Base-by-base conservation (phyloP, 1,284 basidiomycete species). In the Sphaerobolus stellatus region DNA sequence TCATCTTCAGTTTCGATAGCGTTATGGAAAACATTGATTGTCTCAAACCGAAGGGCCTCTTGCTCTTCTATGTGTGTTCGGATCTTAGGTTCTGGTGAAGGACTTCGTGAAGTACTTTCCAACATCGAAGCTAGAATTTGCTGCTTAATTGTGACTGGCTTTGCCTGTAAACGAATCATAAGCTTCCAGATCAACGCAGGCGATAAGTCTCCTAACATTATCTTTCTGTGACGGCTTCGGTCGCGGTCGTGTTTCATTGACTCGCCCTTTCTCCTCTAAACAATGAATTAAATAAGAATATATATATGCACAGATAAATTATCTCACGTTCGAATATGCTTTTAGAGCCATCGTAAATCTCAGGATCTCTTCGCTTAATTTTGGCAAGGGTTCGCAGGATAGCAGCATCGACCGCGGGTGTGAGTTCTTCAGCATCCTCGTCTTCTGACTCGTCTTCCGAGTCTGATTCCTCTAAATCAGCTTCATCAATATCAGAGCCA, bases 351-450 rank as follows among this genome's bases (percentile, higher is more conserved):
- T 95, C 81, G 62, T 96, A 96, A 41, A 96, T 91, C 1, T 78
- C 81, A 0, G 92, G 92, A 68, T 98, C 94, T 62, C 84, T 90
- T 54, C 81, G 79, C 65, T 85, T 84, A 58, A 99, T 98, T 62
- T 88, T 82, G 1, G 89, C 90, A 7, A 99, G 77, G 0, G 95
- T 99, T 48, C 93, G 81, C 40, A 99, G 78, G 64, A 99, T 97
- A 18, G 97, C 97, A 43, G 89, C 97, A 67, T 99, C 96, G 45
- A 98, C 82, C 0, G 90, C 88, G 2, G 95, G 94, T 0, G 94
- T 99, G 53, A 99, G 82, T 69, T 98, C 92, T 61, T 94, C 93
- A 13, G 95, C 97, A 57, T 97, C 91, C 66, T 96, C 93, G 66
- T 99, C 82, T 64, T 91, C 88, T 0, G 86, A 88, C 62, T 92